Conservation (phyloP, 192 early-diverging fungal species). For the Cetraspora pellucida region DNA sequence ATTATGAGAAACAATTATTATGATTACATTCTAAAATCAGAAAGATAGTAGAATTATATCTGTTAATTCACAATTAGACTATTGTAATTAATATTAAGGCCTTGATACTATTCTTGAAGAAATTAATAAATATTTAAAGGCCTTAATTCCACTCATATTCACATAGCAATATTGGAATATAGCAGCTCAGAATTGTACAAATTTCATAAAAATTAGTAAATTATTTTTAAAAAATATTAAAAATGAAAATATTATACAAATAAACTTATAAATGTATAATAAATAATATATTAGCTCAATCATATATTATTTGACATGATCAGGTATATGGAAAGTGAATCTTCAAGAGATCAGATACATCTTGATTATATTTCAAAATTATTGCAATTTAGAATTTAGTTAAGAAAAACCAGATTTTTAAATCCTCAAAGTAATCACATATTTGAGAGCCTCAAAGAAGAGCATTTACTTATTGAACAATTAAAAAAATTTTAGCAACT, state of each 20-base stretch:
- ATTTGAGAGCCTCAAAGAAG: not conserved
- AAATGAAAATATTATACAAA: too few species aligned
- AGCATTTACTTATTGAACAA: not conserved
- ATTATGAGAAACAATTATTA: slow-evolving; percentile 13
- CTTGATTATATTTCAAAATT: not conserved
- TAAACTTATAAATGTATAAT: too few species aligned
- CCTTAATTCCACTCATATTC: too few species aligned
- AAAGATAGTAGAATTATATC: not conserved
- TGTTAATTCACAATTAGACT: not conserved
- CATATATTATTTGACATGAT: too few species aligned
- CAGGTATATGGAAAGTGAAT: not conserved
- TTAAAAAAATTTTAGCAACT: slow-evolving; percentile 8
- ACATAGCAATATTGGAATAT: too few species aligned
- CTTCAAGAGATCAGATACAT: too few species aligned
- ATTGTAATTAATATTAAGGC: not conserved
- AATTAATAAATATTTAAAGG: too few species aligned
- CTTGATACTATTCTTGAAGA: too few species aligned
- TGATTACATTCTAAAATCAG: not conserved
- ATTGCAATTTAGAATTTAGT: not conserved
- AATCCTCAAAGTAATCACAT: not conserved
- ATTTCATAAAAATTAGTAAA: too few species aligned
- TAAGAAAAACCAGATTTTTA: not conserved
- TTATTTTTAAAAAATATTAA: too few species aligned
- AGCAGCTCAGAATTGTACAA: too few species aligned
- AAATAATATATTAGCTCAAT: too few species aligned